Base-by-base conservation (phyloP, 2,329 filamentous ascomycete species). In the Endothia cerciana region DNA sequence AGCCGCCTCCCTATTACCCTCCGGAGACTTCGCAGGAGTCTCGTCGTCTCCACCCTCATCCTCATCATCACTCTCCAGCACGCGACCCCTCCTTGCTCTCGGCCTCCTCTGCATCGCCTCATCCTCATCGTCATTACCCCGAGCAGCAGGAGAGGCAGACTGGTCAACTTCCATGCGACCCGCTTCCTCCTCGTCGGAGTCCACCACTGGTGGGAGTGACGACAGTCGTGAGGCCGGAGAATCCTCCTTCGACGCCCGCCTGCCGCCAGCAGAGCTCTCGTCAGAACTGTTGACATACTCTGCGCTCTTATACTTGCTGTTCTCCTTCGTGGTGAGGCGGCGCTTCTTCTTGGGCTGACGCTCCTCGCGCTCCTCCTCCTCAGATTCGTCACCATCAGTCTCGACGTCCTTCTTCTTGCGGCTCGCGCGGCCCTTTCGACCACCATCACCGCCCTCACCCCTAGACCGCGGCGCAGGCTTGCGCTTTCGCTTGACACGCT, bases 261-360 rank as follows among this genome's bases (percentile, higher is more conserved):
- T 60, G 8, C 41, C 71, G 61, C 55, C 75, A 8, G 76, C 72
- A 65, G 70, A 71, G 63, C 78, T 78, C 2, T 85, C 87, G 69
- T 91, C 89, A 68, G 89, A 92, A 69, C 94, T 91, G 55, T 92
- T 90, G 36, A 97, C 88, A 69, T 93, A 87, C 77, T 97, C 93
- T 1, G 86, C 89, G 60, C 91, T 94, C 84, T 97, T 97, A 83
- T 87, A 97, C 78, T 97, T 96, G 76, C 75, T 77, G 68, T 78
- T 80, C 69, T 87, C 83, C 68, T 79, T 79, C 69, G 78, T 78
- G 19, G 79, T 83, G 73, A 85, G 83, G 67, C 80, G 84, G 64
- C 86, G 84, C 73, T 86, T 87, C 77, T 90, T 90, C 74, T 88
- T 88, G 28, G 85, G 84, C 65, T 84, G 81, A 66, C 83, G 80